Conservation (phyloP, 1,139 yeast species). For the Taiozyma sp. region DNA sequence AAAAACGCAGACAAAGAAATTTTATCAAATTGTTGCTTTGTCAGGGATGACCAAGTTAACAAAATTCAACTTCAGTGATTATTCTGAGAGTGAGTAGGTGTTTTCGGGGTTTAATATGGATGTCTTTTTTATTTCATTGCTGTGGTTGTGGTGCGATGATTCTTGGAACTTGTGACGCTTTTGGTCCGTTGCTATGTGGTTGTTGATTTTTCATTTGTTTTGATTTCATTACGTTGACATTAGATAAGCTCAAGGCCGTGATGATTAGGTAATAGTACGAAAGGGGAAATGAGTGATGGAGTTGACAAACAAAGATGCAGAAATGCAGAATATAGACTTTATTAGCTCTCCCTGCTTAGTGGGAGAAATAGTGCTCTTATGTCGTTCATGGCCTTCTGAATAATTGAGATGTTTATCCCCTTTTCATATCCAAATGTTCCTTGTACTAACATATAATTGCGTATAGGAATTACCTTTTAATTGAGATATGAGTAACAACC, state of each 20-base stretch:
- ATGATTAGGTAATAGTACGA: conserved; percentile 2
- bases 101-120: no score
- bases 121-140: background rate
- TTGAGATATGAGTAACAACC: conserved; percentile 9
- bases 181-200: background rate
- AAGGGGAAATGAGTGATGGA: background rate
- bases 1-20: background rate
- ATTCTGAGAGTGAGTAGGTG: background rate
- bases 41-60: background rate
- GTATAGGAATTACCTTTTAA: background rate
- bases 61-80: background rate
- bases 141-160: background rate
- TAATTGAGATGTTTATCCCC: background rate
- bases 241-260: conserved; percentile 1
- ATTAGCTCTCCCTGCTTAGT: background rate
- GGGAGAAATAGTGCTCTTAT: background rate
- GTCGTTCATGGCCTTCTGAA: no score
- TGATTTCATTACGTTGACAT: conserved; percentile 1
- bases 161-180: background rate
- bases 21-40: background rate
- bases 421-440: background rate
- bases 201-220: background rate
- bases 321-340: background rate
- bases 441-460: background rate
- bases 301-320: no score